Conservation (phyloP, 2,329 filamentous ascomycete species). For the Calcarisporium arbuscula region DNA sequence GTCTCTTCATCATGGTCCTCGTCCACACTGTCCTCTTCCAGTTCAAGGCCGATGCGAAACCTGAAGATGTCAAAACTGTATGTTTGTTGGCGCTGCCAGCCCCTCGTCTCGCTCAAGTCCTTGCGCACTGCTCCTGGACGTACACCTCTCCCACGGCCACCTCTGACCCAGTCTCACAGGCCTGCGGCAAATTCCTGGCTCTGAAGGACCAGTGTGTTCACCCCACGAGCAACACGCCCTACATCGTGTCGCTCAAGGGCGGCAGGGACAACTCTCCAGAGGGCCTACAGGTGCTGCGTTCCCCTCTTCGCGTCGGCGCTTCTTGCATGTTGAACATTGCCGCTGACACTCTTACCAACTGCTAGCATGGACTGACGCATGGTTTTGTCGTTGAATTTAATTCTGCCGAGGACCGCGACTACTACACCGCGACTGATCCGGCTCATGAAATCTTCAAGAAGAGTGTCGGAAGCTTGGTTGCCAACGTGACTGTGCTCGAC, state of each 20-base stretch:
- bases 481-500: conserved; percentile 1
- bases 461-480: background rate
- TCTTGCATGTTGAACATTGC: background rate
- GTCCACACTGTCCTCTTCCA: conserved; percentile 64
- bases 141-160: conserved; percentile 4
- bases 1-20: conserved; percentile 21
- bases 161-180: conserved; percentile 14
- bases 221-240: conserved; percentile 50
- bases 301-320: background rate
- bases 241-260: conserved; percentile 52
- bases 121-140: conserved; percentile 15
- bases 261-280: conserved; percentile 59
- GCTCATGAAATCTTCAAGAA: conserved; percentile 1
- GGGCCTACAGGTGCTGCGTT: conserved; percentile 44
- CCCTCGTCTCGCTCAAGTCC: conserved; percentile 2
- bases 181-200: conserved; percentile 30
- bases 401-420: conserved; percentile 2
- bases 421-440: conserved; percentile 3
- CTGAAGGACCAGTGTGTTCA: conserved; percentile 57
- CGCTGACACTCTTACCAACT: too few species aligned
- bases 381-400: conserved; percentile 4
- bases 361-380: conserved; percentile 4
- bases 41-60: conserved; percentile 47
- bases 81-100: conserved; percentile 19
- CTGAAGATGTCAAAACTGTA: conserved; percentile 50